These are phyloP conservation scores for Penicillium pulvis DNA, from an alignment of 495 filamentous ascomycete species.

Conservation along the genomic window DNA sequence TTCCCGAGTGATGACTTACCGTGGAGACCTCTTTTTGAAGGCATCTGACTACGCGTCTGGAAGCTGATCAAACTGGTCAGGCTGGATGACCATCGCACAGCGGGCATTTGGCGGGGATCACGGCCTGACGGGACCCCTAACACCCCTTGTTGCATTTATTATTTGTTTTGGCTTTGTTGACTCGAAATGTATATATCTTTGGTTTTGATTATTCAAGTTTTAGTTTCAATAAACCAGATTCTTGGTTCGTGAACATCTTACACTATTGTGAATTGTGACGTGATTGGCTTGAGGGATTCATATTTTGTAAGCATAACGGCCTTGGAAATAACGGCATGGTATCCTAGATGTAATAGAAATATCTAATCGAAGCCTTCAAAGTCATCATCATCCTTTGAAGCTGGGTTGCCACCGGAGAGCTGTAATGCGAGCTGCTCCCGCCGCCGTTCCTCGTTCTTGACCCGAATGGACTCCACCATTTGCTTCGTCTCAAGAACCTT, in stretches of 20 bases:
- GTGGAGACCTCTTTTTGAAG: not conserved
- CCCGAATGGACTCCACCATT: slow-evolving; percentile 72
- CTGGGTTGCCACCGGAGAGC: not conserved
- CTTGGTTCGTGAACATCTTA: no score
- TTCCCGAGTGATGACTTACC: not conserved
- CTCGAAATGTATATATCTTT: no score
- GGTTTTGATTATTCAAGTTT: no score
- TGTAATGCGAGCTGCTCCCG: slow-evolving; percentile 19
- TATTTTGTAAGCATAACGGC: not conserved
- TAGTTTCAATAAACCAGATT: no score
- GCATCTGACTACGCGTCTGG: not conserved
- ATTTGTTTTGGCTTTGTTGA: no score
- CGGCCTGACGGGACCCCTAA: not conserved
- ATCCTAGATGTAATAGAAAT: not conserved
- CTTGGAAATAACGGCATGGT: not conserved
- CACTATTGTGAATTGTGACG: not conserved
- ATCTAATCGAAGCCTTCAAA: slow-evolving; percentile 49
- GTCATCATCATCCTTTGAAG: slow-evolving; percentile 29
- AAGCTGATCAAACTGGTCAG: no score
- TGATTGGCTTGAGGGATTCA: not conserved
- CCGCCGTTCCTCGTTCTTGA: slow-evolving; percentile 49
- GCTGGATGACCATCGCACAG: no score
- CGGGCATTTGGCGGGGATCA: not conserved
- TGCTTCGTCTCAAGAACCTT: slow-evolving; percentile 70
- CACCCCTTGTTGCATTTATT: not conserved